A percentile compares a stretch with the other conserved stretches of the same genome.
Conservation (phyloP, 768 basidiomycete species). For the Leccinellum albellum region DNA sequence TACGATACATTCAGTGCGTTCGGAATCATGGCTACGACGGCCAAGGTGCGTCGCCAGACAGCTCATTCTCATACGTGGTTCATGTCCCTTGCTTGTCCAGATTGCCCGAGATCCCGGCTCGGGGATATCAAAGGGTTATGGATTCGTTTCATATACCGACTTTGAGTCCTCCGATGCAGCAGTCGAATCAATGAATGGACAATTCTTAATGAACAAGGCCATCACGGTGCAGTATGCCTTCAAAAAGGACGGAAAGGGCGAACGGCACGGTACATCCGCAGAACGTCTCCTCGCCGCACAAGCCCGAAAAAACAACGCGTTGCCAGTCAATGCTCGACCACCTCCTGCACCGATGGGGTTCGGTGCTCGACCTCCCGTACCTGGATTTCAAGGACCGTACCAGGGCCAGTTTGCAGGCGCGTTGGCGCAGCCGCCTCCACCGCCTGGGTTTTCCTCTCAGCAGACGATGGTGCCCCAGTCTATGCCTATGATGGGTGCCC, state of each 20-base stretch:
- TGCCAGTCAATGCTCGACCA: conserved; percentile 73
- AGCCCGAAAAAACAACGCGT: conserved; percentile 91
- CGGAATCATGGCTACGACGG: conserved; percentile 86
- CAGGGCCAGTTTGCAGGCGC: conserved; percentile 94
- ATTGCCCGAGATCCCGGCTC: conserved; percentile 69
- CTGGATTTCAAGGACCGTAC: conserved; percentile 61
- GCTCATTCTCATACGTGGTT: background rate
- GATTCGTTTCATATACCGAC: conserved; percentile 37
- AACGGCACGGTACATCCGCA: conserved; percentile 95
- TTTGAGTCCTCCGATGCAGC: conserved; percentile 97
- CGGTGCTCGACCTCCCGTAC: background rate
- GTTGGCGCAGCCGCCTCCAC: conserved; percentile 68
- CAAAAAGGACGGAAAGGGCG: conserved; percentile 99
- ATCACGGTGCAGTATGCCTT: conserved; percentile 97
- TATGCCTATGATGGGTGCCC: no score
- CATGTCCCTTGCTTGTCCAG: conserved; percentile 36
- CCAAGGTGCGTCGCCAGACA: conserved; percentile 50
- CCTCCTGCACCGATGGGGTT: conserved; percentile 73
- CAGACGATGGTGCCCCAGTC: conserved; percentile 20
- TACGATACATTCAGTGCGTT: conserved; percentile 97
- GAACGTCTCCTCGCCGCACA: conserved; percentile 94
- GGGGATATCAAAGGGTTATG: conserved; percentile 71
- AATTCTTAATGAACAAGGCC: conserved; percentile 98
- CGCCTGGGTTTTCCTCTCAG: conserved; percentile 37
- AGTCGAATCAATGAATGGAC: conserved; percentile 93